These are phyloP conservation scores for Vitellaria paradoxa DNA, from an alignment of 179 eudicot species.

Conservation along the genomic window DNA sequence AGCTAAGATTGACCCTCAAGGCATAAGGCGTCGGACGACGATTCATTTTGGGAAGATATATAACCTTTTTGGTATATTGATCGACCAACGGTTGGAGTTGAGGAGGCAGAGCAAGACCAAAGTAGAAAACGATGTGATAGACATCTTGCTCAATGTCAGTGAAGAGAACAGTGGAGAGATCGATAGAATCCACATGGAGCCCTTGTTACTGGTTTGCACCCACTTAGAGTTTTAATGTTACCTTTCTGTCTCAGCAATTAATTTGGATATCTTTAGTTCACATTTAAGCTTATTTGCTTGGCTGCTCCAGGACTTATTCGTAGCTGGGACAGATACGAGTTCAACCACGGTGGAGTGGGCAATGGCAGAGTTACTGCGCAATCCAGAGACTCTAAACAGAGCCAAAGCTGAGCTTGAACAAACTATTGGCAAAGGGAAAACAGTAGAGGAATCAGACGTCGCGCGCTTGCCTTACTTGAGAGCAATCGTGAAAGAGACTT, in stretches of 20 bases:
- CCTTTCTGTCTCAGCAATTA: no score
- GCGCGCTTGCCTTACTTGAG: conserved; percentile 15
- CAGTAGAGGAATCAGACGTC: conserved; percentile 15
- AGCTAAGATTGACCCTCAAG: not conserved
- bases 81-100: conserved; percentile 8
- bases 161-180: conserved; percentile 9
- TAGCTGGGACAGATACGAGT: conserved; percentile 24
- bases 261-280: no score
- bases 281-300: no score
- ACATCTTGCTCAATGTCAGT: conserved; percentile 5
- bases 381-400: not conserved
- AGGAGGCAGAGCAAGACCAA: not conserved
- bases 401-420: conserved; percentile 19
- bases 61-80: not conserved
- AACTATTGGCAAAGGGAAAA: conserved; percentile 14
- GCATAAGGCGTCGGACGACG: not conserved
- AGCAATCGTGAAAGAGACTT: conserved; percentile 20
- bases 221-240: no score
- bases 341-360: conserved; percentile 24
- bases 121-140: conserved; percentile 6
- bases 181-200: conserved; percentile 14
- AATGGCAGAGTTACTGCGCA: conserved; percentile 20
- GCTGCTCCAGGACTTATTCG: no score
- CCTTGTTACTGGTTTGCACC: not conserved
- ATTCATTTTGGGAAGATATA: not conserved